Percentiles rank a stretch among this genome's conserved stretches.
Conservation (phyloP, 345 rosid species). For the Angophora floribunda region DNA sequence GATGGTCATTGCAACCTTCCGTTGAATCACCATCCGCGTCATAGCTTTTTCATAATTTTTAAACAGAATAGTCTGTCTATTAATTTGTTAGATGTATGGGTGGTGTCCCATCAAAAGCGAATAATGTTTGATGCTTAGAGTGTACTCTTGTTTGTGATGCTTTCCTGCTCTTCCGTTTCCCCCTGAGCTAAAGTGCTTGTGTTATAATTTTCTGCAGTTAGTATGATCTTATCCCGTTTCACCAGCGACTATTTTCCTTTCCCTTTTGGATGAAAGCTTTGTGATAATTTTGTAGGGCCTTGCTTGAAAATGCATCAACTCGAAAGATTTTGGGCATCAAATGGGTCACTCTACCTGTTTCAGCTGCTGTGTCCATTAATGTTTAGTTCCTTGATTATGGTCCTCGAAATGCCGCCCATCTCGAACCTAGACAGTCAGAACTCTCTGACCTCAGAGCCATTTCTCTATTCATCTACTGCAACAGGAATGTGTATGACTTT, state of each 20-base stretch:
- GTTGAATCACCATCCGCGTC: slow-evolving; percentile 8
- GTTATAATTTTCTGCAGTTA: background rate
- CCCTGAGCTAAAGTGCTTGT: background rate
- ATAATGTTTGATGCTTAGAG: background rate
- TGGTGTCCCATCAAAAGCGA: background rate
- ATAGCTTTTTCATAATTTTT: background rate
- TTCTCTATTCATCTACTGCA: background rate
- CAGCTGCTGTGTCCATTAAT: background rate
- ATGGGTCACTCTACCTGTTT: background rate
- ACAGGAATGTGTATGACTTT: background rate
- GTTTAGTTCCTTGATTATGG: background rate
- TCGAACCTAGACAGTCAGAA: background rate
- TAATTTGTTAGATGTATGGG: background rate
- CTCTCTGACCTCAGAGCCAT: background rate
- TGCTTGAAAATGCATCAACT: background rate
- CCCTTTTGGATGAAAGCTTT: background rate
- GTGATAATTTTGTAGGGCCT: background rate
- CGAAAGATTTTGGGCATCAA: background rate
- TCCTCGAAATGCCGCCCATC: background rate
- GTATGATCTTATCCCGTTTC: background rate
- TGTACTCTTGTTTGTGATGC: background rate
- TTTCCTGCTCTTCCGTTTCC: background rate
- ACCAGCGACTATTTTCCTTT: background rate
- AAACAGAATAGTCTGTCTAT: background rate
- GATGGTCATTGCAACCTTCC: slow-evolving; percentile 5